Conservation (phyloP, 257 asterid genomes). For the Penstemon eatonii region DNA sequence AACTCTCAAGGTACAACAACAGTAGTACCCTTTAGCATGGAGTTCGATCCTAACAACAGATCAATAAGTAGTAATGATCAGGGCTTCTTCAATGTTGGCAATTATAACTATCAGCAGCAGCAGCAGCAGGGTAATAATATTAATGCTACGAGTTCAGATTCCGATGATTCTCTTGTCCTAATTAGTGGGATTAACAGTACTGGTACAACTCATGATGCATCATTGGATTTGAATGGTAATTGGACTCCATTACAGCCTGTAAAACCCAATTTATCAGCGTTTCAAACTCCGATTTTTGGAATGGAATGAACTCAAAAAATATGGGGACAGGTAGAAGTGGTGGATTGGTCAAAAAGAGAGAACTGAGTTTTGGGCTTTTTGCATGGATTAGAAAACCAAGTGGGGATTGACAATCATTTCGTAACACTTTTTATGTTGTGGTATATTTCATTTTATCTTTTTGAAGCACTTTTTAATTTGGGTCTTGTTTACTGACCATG, state of each 20-base stretch:
- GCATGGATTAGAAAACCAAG: constrained; percentile 35
- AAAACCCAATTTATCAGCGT: constrained; percentile 40
- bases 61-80: neutral
- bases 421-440: constrained; percentile 7
- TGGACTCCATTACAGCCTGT: constrained; percentile 48
- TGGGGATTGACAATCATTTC: constrained; percentile 51
- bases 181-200: constrained; percentile 10
- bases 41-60: constrained; percentile 19
- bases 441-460: constrained; percentile 5
- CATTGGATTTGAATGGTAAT: constrained; percentile 28
- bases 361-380: constrained; percentile 23
- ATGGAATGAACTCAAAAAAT: constrained; percentile 38
- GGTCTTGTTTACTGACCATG: neutral
- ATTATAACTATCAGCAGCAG: constrained; percentile 33
- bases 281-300: constrained; percentile 51
- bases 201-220: constrained; percentile 34
- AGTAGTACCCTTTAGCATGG: constrained; percentile 31
- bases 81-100: constrained; percentile 31
- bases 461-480: neutral
- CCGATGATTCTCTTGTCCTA: constrained; percentile 9
- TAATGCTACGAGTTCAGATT: constrained; percentile 21
- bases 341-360: constrained; percentile 63
- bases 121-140: neutral
- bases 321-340: constrained; percentile 19
- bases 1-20: constrained; percentile 29